A percentile compares a stretch with the other conserved stretches of the same genome.
These are phyloP conservation scores for Thuja plicata DNA, from an alignment of 83 land plant species.

Conservation along the genomic window DNA sequence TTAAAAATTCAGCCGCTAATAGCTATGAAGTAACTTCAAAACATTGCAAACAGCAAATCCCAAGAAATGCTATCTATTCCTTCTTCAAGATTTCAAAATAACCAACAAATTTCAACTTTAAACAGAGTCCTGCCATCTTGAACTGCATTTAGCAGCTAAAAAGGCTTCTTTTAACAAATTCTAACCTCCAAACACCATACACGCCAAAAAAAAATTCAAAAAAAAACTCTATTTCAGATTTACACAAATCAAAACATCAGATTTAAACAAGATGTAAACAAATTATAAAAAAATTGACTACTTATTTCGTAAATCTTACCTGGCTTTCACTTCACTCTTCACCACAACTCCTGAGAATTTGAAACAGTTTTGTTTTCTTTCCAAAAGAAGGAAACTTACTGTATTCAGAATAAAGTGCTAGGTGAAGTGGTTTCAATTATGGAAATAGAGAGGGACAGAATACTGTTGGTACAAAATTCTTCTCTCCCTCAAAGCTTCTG, in stretches of 20 bases:
- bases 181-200: not conserved
- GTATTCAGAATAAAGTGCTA: not conserved
- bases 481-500: not conserved
- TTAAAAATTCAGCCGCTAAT: not conserved
- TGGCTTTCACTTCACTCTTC: not conserved
- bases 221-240: not conserved
- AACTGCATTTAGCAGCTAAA: not conserved
- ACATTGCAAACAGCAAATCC: not conserved
- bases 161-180: not conserved
- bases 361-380: not conserved
- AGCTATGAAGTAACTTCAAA: not conserved
- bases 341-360: not conserved
- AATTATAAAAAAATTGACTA: no score
- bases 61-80: not conserved
- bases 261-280: not conserved
- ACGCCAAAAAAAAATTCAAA: no score
- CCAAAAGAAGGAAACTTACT: not conserved
- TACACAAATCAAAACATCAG: no score
- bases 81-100: not conserved
- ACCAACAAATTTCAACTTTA: not conserved
- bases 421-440: not conserved
- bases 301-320: not conserved
- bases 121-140: not conserved
- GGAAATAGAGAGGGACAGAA: not conserved
- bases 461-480: not conserved